These are phyloP conservation scores for Micromonas commoda DNA, from an alignment of 139 green algal species.

Conservation along the genomic window DNA sequence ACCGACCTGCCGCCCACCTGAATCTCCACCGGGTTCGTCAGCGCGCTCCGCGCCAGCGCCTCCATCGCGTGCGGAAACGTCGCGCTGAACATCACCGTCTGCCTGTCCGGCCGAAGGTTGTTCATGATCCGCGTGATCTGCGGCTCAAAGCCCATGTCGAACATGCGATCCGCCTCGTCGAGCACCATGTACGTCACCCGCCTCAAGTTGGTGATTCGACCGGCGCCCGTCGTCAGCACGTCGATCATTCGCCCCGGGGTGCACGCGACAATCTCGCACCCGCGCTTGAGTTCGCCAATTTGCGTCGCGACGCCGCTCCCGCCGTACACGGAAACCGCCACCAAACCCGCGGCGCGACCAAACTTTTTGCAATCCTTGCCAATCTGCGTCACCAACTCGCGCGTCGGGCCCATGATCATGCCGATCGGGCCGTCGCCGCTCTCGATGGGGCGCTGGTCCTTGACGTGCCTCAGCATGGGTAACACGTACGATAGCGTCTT, in stretches of 20 bases:
- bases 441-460: conserved; percentile 75
- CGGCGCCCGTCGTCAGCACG: conserved; percentile 73
- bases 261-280: conserved; percentile 78
- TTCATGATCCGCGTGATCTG: conserved; percentile 73
- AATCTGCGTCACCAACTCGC: conserved; percentile 89
- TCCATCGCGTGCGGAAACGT: conserved; percentile 86
- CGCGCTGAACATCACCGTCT: conserved; percentile 96
- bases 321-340: conserved; percentile 75
- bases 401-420: conserved; percentile 91
- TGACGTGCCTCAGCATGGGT: conserved; percentile 92
- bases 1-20: conserved; percentile 77
- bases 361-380: conserved; percentile 69
- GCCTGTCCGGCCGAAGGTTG: conserved; percentile 84
- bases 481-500: conserved; percentile 98
- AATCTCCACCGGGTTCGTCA: conserved; percentile 45
- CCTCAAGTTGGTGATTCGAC: conserved; percentile 92
- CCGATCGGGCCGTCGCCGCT: conserved; percentile 74
- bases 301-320: conserved; percentile 80
- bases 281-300: conserved; percentile 91
- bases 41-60: conserved; percentile 35
- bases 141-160: conserved; percentile 94
- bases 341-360: conserved; percentile 55
- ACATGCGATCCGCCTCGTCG: conserved; percentile 98
- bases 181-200: conserved; percentile 94
- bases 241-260: conserved; percentile 98